Conservation (phyloP, 2,329 filamentous ascomycete species). For the Coniochaeta sp. region DNA sequence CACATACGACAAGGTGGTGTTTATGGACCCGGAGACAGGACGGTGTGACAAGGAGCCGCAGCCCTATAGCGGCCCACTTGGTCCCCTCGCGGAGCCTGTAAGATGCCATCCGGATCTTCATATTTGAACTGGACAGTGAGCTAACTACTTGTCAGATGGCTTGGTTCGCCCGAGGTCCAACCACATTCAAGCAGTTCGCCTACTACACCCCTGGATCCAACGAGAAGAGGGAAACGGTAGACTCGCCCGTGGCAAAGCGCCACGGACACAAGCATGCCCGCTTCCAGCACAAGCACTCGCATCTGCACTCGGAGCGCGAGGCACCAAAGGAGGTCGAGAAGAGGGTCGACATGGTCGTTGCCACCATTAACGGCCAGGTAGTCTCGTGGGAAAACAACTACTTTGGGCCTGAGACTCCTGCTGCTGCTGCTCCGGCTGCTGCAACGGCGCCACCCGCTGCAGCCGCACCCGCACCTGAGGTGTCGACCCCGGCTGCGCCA, state of each 20-base stretch:
- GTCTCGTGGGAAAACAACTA: slow-evolving; percentile 54
- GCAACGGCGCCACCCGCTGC: slow-evolving; percentile 5
- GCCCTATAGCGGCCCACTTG: slow-evolving; percentile 52
- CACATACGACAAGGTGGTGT: slow-evolving; percentile 56
- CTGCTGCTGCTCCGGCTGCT: slow-evolving; percentile 17
- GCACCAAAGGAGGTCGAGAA: slow-evolving; percentile 31
- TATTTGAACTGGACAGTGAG: background rate
- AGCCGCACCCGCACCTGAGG: slow-evolving; percentile 3
- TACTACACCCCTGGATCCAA: slow-evolving; percentile 52
- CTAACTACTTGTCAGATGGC: slow-evolving; percentile 48
- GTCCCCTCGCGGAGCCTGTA: slow-evolving; percentile 66
- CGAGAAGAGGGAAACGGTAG: slow-evolving; percentile 24
- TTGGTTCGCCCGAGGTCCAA: slow-evolving; percentile 64
- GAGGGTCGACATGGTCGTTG: slow-evolving; percentile 42
- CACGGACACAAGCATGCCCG: slow-evolving; percentile 15
- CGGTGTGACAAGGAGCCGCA: slow-evolving; percentile 46
- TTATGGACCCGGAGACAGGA: slow-evolving; percentile 46
- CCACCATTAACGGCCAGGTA: slow-evolving; percentile 50
- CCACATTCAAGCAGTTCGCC: slow-evolving; percentile 60
- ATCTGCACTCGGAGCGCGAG: background rate
- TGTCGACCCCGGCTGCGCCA: background rate
- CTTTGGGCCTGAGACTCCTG: slow-evolving; percentile 7
- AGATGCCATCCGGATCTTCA: slow-evolving; percentile 19
- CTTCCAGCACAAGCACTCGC: slow-evolving; percentile 31
- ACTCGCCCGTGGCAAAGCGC: slow-evolving; percentile 4